These are phyloP conservation scores for Candida neerlandica DNA, from an alignment of 1,139 yeast species.

Conservation along the genomic window DNA sequence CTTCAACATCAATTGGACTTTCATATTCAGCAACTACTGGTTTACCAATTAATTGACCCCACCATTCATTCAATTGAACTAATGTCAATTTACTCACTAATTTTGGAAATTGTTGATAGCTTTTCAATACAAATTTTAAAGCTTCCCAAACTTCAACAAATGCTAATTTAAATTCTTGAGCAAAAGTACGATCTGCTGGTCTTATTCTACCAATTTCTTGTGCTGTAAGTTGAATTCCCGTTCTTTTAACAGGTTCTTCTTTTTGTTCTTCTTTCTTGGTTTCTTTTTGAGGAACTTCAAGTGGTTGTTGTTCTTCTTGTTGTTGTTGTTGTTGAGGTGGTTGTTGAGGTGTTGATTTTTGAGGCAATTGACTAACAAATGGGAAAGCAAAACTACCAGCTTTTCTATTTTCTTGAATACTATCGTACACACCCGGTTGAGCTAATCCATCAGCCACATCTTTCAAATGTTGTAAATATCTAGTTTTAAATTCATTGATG, in stretches of 20 bases:
- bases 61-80: constrained; percentile 53
- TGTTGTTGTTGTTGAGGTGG: constrained; percentile 13
- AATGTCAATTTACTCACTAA: constrained; percentile 55
- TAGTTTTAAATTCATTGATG: constrained; percentile 65
- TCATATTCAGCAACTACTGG: constrained; percentile 15
- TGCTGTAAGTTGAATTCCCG: constrained; percentile 8
- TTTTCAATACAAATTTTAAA: constrained; percentile 59
- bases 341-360: constrained; percentile 1
- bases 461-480: constrained; percentile 50
- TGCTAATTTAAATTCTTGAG: constrained; percentile 56
- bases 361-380: constrained; percentile 24
- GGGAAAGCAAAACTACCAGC: constrained; percentile 44
- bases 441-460: constrained; percentile 44
- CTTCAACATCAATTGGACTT: constrained; percentile 16
- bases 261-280: constrained; percentile 3
- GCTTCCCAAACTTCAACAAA: constrained; percentile 62
- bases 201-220: constrained; percentile 12
- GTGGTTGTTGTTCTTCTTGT: constrained; percentile 1
- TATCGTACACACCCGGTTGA: constrained; percentile 47
- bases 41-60: constrained; percentile 76
- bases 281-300: too few relatives aligned
- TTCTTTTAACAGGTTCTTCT: constrained; percentile 4
- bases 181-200: constrained; percentile 25
- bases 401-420: constrained; percentile 22
- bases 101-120: constrained; percentile 73